Evolutionary conservation across 2,329 filamentous ascomycete genomes (phyloP).

Genomic region (Daldinia eschscholtzii): DNA sequence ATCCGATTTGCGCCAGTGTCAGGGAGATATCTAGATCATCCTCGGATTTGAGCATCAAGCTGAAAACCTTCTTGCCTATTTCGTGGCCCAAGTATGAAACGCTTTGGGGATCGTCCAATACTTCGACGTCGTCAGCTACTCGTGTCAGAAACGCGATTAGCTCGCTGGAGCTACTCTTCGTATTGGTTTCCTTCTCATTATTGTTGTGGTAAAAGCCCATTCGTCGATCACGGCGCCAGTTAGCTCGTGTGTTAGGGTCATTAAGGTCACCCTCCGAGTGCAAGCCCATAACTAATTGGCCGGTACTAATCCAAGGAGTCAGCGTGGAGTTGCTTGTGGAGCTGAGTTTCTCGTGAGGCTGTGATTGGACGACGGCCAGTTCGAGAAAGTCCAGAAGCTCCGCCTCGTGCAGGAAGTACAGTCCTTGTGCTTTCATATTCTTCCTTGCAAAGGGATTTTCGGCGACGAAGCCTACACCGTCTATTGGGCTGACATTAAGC

Average conservation of each 20-base stretch:
- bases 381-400: slow-evolving; percentile 48
- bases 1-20: not conserved
- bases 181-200: slow-evolving; percentile 2
- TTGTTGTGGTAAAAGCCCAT: slow-evolving; percentile 9
- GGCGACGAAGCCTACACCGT: slow-evolving; percentile 48
- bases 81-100: not conserved
- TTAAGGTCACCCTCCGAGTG: not conserved
- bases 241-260: not conserved
- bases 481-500: slow-evolving; percentile 39
- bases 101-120: slow-evolving; percentile 4
- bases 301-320: slow-evolving; percentile 6
- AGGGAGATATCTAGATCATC: slow-evolving; percentile 1
- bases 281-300: slow-evolving; percentile 7
- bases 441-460: slow-evolving; percentile 32
- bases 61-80: not conserved
- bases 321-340: slow-evolving; percentile 9
- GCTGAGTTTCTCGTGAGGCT: not conserved
- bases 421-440: not conserved
- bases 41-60: not conserved
- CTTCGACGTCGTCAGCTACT: not conserved
- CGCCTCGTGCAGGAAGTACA: slow-evolving; percentile 41
- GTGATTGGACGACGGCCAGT: slow-evolving; percentile 28
- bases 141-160: slow-evolving; percentile 1
- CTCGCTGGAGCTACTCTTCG: not conserved
- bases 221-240: slow-evolving; percentile 1